Percentiles rank a stretch among this genome's conserved stretches.
Conservation (phyloP, 257 asterid species). For the Penstemon barbatus region DNA sequence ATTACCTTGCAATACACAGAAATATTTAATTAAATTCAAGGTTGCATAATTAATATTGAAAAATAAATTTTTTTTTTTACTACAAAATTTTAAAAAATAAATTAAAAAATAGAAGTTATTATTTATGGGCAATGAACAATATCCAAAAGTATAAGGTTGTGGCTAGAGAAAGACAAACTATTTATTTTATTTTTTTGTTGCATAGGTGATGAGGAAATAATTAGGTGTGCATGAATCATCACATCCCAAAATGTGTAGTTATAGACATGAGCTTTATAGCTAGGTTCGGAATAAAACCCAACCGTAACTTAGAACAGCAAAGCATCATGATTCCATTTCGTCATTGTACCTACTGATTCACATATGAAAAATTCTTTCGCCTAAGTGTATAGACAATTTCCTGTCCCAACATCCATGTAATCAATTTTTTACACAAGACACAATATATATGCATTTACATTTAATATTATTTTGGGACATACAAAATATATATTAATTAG, state of each 20-base stretch:
- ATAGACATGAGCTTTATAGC: constrained; percentile 55
- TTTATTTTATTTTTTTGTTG: background rate
- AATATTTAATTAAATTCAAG: background rate
- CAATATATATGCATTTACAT: too few species aligned
- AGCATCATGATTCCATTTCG: constrained; percentile 31
- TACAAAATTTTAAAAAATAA: too few species aligned
- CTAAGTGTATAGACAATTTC: background rate
- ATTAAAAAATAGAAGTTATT: too few species aligned
- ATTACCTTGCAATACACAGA: constrained; percentile 43
- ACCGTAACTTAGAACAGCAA: constrained; percentile 28
- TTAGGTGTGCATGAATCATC: constrained; percentile 32
- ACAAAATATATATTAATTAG: too few species aligned
- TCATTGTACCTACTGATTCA: constrained; percentile 26
- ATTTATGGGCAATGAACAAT: too few species aligned
- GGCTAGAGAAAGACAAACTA: background rate
- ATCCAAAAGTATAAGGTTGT: constrained; percentile 5
- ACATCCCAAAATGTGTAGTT: constrained; percentile 33
- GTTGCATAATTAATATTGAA: background rate
- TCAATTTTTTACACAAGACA: too few species aligned
- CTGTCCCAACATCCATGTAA: constrained; percentile 6
- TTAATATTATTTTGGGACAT: too few species aligned
- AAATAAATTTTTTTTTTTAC: too few species aligned
- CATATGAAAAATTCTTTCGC: constrained; percentile 17
- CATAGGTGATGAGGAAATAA: constrained; percentile 17
- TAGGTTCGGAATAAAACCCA: constrained; percentile 40